Evolutionary conservation across 208 protist species (phyloP), one percentile per base, ranked within the genome.

Genomic region (Acanthamoeba royreba): DNA sequence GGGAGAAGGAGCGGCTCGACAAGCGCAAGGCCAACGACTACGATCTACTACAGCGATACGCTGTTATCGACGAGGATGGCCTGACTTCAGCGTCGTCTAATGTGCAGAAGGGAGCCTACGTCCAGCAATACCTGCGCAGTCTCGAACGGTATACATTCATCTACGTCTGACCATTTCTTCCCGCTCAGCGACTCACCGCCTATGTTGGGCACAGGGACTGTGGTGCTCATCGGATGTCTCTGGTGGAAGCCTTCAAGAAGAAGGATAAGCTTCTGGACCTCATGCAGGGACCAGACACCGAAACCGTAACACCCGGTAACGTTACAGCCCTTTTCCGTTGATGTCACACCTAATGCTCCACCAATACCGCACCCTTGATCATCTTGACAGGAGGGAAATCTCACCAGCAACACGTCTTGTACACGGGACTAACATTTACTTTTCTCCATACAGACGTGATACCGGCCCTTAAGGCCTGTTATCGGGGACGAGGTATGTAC

Each of bases 201-300:
- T 61, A 22, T 22, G 35, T 15, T 19, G 8, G 40, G 19, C 43
- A 13, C 15, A 90, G 83, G 11, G 83, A 69, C 19, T 69, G 83
- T 69, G 83, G 52, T 0, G 53, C 83, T 11, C 52, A 69, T 53
- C 83, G 53, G 4, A 22, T 69, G 52, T 69, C 83, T 17, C 52
- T 69, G 22, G 83, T 90, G 38, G 52, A 90, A 45, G 53, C 53
- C 46, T 69, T 90, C 38, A 69, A 43, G 40, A 90, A 69, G 52
- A 90, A 90, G 83, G 83, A 90, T 38, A 90, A 90, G 83, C 33
- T 90, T 4, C 35, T 90, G 52, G 33, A 90, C 38, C 25, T 69
- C 8, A 90, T 90, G 46, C 83, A 90, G 5, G 83, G 83, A 15
- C 83, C 83, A 25, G 83, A 90, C 25, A 58, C 53, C 5, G 83